These are phyloP conservation scores for Eimeria praecox DNA, from an alignment of 169 alveolate species.

Conservation along the genomic window DNA sequence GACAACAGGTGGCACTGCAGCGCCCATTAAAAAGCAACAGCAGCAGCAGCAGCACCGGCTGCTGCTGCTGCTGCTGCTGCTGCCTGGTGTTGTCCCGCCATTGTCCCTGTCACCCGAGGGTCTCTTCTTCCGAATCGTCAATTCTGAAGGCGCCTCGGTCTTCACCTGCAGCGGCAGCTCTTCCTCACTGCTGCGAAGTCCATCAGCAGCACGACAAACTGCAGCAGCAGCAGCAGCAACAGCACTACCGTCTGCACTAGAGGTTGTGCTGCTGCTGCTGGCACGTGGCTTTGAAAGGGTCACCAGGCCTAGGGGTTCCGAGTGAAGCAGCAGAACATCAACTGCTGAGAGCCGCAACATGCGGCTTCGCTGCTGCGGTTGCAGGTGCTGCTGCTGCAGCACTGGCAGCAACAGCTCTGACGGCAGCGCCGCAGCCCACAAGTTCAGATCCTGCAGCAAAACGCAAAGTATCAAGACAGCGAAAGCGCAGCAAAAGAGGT, in stretches of 20 bases:
- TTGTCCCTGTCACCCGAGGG: background rate
- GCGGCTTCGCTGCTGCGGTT: slow-evolving; percentile 52
- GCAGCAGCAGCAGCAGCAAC: slow-evolving; percentile 37
- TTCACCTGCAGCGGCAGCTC: slow-evolving; percentile 11
- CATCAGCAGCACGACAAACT: background rate
- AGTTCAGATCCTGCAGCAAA: slow-evolving; percentile 44
- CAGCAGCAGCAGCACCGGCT: slow-evolving; percentile 37
- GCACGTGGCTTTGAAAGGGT: slow-evolving; percentile 20
- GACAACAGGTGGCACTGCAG: background rate
- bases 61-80: background rate
- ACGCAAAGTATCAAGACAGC: background rate
- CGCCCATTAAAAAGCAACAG: slow-evolving; percentile 1
- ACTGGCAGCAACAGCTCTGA: slow-evolving; percentile 44
- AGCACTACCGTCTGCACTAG: background rate
- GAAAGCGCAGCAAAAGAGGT: background rate
- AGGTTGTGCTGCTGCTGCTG: slow-evolving; percentile 15
- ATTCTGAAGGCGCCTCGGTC: background rate
- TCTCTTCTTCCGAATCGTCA: background rate
- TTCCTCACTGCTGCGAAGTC: background rate
- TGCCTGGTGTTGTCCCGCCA: background rate
- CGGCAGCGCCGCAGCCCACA: slow-evolving; percentile 70
- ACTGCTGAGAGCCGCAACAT: slow-evolving; percentile 61
- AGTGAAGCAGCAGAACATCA: slow-evolving; percentile 45
- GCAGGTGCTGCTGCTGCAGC: slow-evolving; percentile 57
- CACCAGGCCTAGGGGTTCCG: slow-evolving; percentile 59